Evolutionary conservation across 139 green algal genomes (phyloP).

Genomic region (Closterium sp.): DNA sequence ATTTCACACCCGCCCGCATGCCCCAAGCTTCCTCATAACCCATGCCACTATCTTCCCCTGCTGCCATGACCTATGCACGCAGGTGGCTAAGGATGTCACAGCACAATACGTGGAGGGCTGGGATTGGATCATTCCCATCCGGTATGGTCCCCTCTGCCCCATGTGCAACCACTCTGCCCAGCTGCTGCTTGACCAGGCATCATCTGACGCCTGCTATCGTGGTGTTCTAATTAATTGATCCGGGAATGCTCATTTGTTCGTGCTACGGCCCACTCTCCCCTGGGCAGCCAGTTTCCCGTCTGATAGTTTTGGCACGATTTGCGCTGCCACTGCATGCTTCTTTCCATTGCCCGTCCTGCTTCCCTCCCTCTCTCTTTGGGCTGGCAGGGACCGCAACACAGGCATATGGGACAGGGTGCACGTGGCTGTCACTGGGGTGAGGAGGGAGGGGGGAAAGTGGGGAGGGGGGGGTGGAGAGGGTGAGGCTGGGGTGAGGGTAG

Average conservation of each 20-base stretch:
- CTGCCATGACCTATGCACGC: not conserved
- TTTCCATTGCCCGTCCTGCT: not conserved
- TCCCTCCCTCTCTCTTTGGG: not conserved
- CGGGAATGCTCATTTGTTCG: no score
- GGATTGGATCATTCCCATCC: slow-evolving; percentile 54
- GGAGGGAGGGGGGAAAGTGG: not conserved
- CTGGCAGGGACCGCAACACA: slow-evolving; percentile 51
- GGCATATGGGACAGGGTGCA: slow-evolving; percentile 51
- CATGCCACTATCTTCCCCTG: no score
- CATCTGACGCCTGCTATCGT: not conserved
- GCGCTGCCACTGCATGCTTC: no score
- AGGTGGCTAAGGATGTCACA: slow-evolving; percentile 56
- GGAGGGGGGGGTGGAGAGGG: no score
- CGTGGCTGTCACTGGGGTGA: slow-evolving; percentile 41
- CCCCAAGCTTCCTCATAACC: no score
- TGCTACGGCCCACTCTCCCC: no score
- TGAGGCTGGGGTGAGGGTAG: no score
- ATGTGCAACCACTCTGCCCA: not conserved
- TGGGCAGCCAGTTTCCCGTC: no score
- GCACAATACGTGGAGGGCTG: slow-evolving; percentile 55
- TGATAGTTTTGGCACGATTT: no score
- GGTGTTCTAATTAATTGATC: no score
- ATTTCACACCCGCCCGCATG: no score
- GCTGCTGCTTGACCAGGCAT: not conserved
- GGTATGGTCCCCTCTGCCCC: not conserved